Evolutionary conservation across 2,329 filamentous ascomycete genomes (phyloP).

Genomic region (Colletotrichum trifolii): DNA sequence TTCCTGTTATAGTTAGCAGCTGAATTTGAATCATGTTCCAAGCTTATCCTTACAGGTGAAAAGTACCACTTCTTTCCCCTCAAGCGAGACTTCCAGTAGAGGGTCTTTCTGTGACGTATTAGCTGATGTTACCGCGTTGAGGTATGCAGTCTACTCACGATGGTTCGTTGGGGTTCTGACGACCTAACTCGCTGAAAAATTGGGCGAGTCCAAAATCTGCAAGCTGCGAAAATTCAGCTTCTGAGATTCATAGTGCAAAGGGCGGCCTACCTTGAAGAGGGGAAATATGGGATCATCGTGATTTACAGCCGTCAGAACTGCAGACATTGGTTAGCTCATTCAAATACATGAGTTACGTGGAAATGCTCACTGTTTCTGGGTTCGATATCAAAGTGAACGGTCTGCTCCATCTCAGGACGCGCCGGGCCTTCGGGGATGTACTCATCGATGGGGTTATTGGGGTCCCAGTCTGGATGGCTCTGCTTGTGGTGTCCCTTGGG

Average conservation of each 20-base stretch:
- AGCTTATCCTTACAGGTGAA: constrained; percentile 25
- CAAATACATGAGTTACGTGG: too few relatives aligned
- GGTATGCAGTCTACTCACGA: constrained; percentile 3
- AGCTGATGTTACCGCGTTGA: neutral
- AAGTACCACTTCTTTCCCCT: constrained; percentile 24
- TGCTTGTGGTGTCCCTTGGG: constrained; percentile 2
- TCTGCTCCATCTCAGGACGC: constrained; percentile 26
- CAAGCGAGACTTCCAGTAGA: constrained; percentile 27
- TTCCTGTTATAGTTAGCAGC: constrained; percentile 32
- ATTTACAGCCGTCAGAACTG: constrained; percentile 12
- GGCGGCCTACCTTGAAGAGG: constrained; percentile 28
- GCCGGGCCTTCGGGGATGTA: constrained; percentile 10
- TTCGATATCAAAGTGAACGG: constrained; percentile 38
- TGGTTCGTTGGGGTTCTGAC: constrained; percentile 1
- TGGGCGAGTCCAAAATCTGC: constrained; percentile 24
- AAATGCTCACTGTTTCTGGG: constrained; percentile 42
- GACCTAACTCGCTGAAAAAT: constrained; percentile 17
- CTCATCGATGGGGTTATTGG: constrained; percentile 23
- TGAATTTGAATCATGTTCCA: neutral
- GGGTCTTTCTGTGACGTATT: constrained; percentile 4
- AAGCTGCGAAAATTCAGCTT: constrained; percentile 22
- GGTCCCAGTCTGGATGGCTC: constrained; percentile 13
- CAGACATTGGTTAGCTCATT: neutral
- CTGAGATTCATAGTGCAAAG: too few relatives aligned
- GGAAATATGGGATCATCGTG: constrained; percentile 7